Evolutionary conservation across 2,329 filamentous ascomycete genomes (phyloP).

Genomic region (Fusarium beomiforme): DNA sequence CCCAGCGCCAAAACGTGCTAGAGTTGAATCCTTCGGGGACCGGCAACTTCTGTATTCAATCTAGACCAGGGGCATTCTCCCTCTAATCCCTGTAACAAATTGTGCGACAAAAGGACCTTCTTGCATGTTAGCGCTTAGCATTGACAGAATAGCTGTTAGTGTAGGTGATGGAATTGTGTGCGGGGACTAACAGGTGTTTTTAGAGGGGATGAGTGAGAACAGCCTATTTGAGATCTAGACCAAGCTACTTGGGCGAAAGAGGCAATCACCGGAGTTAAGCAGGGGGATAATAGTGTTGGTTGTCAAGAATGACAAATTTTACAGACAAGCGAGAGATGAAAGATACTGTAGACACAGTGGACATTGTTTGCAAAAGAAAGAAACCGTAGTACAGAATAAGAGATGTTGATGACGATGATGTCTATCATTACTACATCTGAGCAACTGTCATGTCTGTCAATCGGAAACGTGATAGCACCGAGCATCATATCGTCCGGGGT

Average conservation of each 20-base stretch:
- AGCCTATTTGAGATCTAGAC: conserved; percentile 25
- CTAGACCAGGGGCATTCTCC: conserved; percentile 21
- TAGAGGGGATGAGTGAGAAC: not conserved
- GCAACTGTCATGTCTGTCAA: not conserved
- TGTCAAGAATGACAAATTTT: not conserved
- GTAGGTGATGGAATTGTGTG: fast-evolving
- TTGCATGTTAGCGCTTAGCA: not conserved
- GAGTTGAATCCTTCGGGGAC: not conserved
- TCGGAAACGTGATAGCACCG: not conserved
- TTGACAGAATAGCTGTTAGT: conserved; percentile 7
- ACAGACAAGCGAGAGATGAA: not conserved
- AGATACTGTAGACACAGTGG: not conserved
- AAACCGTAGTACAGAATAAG: not conserved
- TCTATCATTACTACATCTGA: too few relatives aligned
- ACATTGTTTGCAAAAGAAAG: fast-evolving
- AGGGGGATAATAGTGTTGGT: not conserved
- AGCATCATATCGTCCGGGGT: not conserved
- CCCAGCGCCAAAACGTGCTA: not conserved
- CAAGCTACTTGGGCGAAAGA: conserved; percentile 8
- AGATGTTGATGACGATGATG: not conserved
- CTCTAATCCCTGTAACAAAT: not conserved
- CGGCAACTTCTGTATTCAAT: conserved; percentile 21
- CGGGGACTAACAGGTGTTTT: not conserved
- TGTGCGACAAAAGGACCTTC: conserved; percentile 26
- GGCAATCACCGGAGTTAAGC: conserved; percentile 31